Conservation (phyloP, 2,329 filamentous ascomycete species). For the Xylaria arbuscula region DNA sequence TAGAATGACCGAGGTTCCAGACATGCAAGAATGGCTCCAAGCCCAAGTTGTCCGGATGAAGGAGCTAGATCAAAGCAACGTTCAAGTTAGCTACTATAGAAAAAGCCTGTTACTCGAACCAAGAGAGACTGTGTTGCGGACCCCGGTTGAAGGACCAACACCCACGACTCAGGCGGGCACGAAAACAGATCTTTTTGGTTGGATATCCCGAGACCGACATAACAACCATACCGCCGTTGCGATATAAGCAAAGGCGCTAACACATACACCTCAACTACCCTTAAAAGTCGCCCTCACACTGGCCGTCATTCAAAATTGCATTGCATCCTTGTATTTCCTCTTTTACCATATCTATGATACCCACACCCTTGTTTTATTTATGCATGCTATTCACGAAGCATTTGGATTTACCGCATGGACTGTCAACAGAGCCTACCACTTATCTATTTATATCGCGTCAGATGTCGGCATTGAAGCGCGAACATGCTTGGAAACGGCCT, state of each 20-base stretch:
- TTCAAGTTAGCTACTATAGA: constrained; percentile 76
- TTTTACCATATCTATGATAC: constrained; percentile 50
- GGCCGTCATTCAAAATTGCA: constrained; percentile 26
- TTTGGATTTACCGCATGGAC: constrained; percentile 42
- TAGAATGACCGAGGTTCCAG: constrained; percentile 80
- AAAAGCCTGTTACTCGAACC: constrained; percentile 88
- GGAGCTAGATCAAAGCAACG: constrained; percentile 64
- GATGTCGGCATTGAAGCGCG: constrained; percentile 41
- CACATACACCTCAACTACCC: constrained; percentile 4
- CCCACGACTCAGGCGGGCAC: constrained; percentile 45
- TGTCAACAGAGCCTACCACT: constrained; percentile 38
- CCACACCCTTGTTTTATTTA: constrained; percentile 46
- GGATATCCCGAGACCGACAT: constrained; percentile 62
- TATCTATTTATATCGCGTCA: constrained; percentile 43
- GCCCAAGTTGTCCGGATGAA: constrained; percentile 82
- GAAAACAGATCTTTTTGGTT: constrained; percentile 60
- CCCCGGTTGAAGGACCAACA: constrained; percentile 50
- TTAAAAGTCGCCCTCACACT: background rate
- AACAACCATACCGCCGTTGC: constrained; percentile 42
- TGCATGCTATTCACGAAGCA: constrained; percentile 44
- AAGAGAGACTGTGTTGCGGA: constrained; percentile 60
- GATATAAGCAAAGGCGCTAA: constrained; percentile 36
- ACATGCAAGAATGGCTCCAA: constrained; percentile 94
- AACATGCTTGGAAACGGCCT: constrained; percentile 30
- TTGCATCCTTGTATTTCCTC: constrained; percentile 35